phyloP scores from a whole-genome alignment of 805 yeast genomes.

The Komagataella phaffii region DNA sequence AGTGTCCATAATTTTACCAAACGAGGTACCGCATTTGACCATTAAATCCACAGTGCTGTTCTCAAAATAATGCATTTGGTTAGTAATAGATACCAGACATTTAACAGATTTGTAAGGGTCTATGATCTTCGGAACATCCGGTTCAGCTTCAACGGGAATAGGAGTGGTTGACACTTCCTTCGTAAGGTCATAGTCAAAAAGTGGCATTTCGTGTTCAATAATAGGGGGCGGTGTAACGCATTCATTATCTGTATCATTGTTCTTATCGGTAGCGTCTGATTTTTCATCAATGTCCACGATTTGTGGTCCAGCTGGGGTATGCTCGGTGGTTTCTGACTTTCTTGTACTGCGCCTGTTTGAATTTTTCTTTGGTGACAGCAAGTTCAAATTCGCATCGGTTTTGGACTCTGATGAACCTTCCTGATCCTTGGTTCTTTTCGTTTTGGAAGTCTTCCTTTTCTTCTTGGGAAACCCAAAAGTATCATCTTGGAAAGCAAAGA shows the following conservation, averaged over 20 bases:
- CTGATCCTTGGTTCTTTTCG: neutral
- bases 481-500: neutral
- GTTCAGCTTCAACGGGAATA: neutral
- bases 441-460: neutral
- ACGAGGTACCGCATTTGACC: neutral
- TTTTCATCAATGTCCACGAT: neutral
- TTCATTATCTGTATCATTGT: neutral
- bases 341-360: neutral
- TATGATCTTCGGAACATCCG: neutral
- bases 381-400: neutral
- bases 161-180: neutral
- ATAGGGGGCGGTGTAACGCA: neutral
- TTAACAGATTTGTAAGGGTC: neutral
- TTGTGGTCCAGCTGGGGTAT: neutral
- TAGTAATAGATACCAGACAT: neutral
- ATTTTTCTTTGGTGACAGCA: neutral
- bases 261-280: neutral
- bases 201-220: neutral
- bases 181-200: neutral
- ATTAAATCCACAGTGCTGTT: neutral
- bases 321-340: neutral
- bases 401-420: neutral
- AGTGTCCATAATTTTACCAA: neutral
- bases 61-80: neutral
- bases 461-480: neutral